Evolutionary conservation across 495 filamentous ascomycete genomes (phyloP).

Genomic region (Amniculicola lignicola): DNA sequence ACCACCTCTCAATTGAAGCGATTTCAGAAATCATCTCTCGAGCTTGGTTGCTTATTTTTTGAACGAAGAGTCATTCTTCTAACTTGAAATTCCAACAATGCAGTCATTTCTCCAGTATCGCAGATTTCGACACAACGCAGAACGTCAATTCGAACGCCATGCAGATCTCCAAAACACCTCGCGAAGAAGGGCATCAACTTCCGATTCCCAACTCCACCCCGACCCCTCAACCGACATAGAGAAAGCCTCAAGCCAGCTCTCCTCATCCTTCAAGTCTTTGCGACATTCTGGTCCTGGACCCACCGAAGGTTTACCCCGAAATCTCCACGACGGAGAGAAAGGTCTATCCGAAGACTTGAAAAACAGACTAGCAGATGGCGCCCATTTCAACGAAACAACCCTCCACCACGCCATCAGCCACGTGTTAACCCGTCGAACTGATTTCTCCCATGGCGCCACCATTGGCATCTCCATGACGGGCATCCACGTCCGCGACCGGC

Average conservation of each 20-base stretch:
- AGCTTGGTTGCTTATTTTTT: no score
- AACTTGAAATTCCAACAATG: no score
- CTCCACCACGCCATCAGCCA: neutral
- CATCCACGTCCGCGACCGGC: constrained; percentile 42
- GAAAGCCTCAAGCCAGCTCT: neutral
- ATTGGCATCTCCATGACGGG: constrained; percentile 15
- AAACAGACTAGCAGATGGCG: neutral
- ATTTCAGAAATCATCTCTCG: no score
- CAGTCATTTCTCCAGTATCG: constrained; percentile 31
- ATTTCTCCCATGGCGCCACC: neutral
- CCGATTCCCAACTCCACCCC: neutral
- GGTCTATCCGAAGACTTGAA: neutral
- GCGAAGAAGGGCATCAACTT: neutral
- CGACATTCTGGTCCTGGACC: neutral
- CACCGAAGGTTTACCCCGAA: neutral
- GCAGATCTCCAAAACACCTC: neutral
- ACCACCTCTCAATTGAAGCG: no score
- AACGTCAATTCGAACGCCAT: constrained; percentile 2
- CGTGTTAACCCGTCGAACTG: neutral
- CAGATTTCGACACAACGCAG: constrained; percentile 5
- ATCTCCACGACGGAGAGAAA: neutral
- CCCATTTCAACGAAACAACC: neutral
- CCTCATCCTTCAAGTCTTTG: neutral
- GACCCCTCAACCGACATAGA: neutral
- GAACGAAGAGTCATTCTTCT: no score